Base-by-base conservation (phyloP, 2,329 filamentous ascomycete species). In the Pseudocercospora crystallina region DNA sequence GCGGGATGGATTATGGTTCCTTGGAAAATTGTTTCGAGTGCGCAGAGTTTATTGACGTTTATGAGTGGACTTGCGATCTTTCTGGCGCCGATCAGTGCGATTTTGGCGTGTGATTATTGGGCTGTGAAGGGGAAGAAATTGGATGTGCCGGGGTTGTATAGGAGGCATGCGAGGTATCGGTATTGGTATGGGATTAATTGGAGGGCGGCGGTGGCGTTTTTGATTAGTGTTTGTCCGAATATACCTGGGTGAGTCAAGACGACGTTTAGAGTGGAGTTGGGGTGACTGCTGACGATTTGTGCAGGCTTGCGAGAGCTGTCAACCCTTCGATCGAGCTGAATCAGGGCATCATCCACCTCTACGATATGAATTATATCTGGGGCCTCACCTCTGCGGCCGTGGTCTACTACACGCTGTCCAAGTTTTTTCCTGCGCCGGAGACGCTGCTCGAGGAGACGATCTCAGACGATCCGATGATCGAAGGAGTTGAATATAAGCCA, bases 31-130 rank as follows among this genome's bases (percentile, higher is more conserved):
- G 71, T 86, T 13, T 73, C 67, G 31, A 82, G 78, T 0, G 83
- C 83, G 2, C 64, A 68, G 2, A 81, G 77, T 1, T 81, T 86
- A 58, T 68, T 85, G 17, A 62, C 55, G 8, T 67, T 67, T 57
- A 85, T 89, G 78, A 75, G 78, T 37, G 84, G 83, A 0, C 83
- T 85, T 64, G 78, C 79, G 1, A 76, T 86, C 34, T 87, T 87
- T 68, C 71, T 87, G 0, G 83, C 80, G 7, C 83, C 83, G 0
- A 82, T 86, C 51, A 80, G 81, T 0, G 77, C 77, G 0, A 81
- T 86, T 56, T 78, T 61, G 9, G 59, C 56, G 0, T 74, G 75
- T 10, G 83, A 86, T 57, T 85, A 79, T 61, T 85, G 81, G 80
- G 61, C 82, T 37, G 66, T 85, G 7, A 78, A 63, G 56, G 54